Conservation (phyloP, 352 stramenopile genomes). For the Globisporangium cylindrosporum region DNA sequence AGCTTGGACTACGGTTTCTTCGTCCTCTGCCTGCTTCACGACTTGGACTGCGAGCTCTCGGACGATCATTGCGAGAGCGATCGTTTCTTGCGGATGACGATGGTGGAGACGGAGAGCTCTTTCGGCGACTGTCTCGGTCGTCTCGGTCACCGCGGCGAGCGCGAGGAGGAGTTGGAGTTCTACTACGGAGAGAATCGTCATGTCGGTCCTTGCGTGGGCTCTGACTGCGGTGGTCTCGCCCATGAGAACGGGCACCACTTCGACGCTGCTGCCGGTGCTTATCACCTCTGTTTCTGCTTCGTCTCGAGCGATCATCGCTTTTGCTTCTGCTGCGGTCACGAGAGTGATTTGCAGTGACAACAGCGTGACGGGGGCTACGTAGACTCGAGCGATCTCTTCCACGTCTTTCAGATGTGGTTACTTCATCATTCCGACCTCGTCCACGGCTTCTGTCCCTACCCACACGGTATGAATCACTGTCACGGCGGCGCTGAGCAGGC, state of each 20-base stretch:
- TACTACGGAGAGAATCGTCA: background rate
- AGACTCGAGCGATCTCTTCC: slow-evolving; percentile 2
- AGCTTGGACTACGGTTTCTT: slow-evolving; percentile 8
- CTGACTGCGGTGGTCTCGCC: background rate
- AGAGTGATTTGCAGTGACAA: background rate
- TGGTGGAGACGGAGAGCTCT: background rate
- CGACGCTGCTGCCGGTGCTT: background rate
- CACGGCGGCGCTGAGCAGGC: background rate
- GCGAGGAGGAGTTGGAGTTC: background rate
- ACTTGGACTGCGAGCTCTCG: slow-evolving; percentile 1
- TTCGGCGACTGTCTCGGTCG: background rate
- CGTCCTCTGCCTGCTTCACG: background rate
- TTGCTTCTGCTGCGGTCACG: slow-evolving; percentile 4
- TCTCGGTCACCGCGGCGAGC: background rate
- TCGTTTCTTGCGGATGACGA: background rate
- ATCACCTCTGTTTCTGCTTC: slow-evolving; percentile 2
- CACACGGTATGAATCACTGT: background rate
- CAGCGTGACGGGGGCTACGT: background rate
- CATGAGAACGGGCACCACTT: background rate
- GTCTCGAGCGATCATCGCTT: slow-evolving; percentile 3
- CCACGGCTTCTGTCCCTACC: background rate
- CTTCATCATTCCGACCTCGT: background rate
- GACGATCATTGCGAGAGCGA: slow-evolving; percentile 4
- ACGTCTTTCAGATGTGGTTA: background rate
- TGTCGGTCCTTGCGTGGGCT: slow-evolving; percentile 1